phyloP scores from a whole-genome alignment of 2,329 filamentous ascomycete species.

The Fusarium odoratissimum region DNA sequence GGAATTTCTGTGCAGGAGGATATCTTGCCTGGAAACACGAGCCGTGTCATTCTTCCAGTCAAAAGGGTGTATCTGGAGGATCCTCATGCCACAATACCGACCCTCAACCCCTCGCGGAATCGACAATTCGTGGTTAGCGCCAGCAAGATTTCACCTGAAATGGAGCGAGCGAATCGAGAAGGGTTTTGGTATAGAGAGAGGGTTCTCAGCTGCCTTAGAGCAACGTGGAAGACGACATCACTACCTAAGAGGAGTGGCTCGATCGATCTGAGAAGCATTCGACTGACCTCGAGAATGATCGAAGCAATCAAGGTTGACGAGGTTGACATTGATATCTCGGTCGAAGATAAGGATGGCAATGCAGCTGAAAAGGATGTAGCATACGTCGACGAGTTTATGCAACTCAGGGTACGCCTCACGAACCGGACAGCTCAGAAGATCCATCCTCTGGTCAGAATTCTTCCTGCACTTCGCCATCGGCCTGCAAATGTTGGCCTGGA shows the following conservation, averaged over 20 bases:
- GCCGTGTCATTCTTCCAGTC: slow-evolving; percentile 79
- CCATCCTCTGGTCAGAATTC: slow-evolving; percentile 77
- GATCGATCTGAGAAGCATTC: slow-evolving; percentile 81
- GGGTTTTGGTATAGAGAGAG: slow-evolving; percentile 92
- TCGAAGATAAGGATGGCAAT: slow-evolving; percentile 53
- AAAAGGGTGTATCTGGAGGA: slow-evolving; percentile 81
- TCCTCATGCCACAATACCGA: slow-evolving; percentile 81
- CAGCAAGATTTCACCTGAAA: slow-evolving; percentile 81
- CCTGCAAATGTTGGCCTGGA: slow-evolving; percentile 80
- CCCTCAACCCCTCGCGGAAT: slow-evolving; percentile 82
- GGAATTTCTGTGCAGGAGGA: slow-evolving; percentile 63
- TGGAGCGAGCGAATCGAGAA: slow-evolving; percentile 81
- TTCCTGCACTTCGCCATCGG: slow-evolving; percentile 81
- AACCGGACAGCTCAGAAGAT: slow-evolving; percentile 79
- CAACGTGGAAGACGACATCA: slow-evolving; percentile 74
- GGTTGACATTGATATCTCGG: slow-evolving; percentile 72
- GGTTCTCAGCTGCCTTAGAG: slow-evolving; percentile 77
- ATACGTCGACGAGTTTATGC: slow-evolving; percentile 69
- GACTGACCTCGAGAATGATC: slow-evolving; percentile 81
- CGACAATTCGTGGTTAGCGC: slow-evolving; percentile 93
- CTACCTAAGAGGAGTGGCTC: slow-evolving; percentile 68
- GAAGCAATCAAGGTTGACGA: slow-evolving; percentile 86
- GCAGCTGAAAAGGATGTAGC: slow-evolving; percentile 40
- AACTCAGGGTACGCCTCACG: slow-evolving; percentile 75
- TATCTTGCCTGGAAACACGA: slow-evolving; percentile 75